Base-by-base conservation (phyloP, 2,329 filamentous ascomycete species). In the Beauveria pseudobassiana region DNA sequence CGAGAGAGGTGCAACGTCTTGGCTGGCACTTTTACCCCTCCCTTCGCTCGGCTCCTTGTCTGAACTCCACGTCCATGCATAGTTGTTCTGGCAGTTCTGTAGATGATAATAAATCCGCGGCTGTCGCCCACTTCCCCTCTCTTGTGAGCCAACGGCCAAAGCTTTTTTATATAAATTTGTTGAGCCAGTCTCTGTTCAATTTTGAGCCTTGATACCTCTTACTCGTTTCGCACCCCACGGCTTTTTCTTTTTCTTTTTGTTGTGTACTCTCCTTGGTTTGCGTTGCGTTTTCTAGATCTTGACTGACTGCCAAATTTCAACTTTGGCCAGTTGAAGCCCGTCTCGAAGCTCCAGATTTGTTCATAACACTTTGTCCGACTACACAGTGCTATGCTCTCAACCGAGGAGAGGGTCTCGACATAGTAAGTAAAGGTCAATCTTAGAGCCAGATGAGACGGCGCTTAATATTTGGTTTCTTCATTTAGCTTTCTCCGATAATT, bases 1-100 rank as follows among this genome's bases (percentile, higher is more conserved):
- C 24, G 46, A 50, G 56, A 51, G 43, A 30, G 34, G 24, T 48
- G 48, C 38, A 45, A 45, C 48, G 42, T 43, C 20, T 16, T 40
- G 46, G 48, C 26, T 45, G 48, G 40, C 24, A 1, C n/a, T 7
- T 48, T 20, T 28, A 8, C 46, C 38, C 48, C 57, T 59, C 57
- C 26, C 20, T 26, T 43, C 9, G 20, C 34, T 18, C 34, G 46
- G 22, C 56, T 59, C 56, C 46, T 50, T 42, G 58, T 30, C 58
- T 38, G 20, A 50, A 54, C 58, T 59, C 40, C 49, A 48, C 40
- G 57, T n/a, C 24, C 57, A 52, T 45, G 57, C 57, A 59, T 48
- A 34, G 38, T 60, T 60, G 50, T 48, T 60, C 42, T 60, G 46
- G 10, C 26, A 51, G 2, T 26, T 4, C 24, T 5, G n/a, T 24